Evolutionary conservation across 2,329 filamentous ascomycete genomes (phyloP), one percentile per base, ranked within the genome.

Genomic region (Exophiala sp.): DNA sequence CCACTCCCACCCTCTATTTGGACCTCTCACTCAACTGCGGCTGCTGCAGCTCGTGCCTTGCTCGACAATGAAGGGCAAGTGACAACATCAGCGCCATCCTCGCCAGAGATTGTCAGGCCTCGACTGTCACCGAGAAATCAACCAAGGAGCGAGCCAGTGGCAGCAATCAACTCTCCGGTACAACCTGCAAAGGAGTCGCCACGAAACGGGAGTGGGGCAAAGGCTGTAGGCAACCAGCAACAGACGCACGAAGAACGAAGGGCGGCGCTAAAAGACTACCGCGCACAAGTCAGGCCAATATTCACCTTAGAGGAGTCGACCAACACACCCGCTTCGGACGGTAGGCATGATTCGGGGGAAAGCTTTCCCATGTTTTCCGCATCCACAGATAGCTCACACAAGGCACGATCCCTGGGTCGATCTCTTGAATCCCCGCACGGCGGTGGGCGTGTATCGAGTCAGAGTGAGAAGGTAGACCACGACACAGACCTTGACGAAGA

Each of bases 321-420:
- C 44, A 56, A 47, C 65, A 65, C 63, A 60, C 65, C 68, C 55
- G 63, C 63, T 60, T 62, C 60, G 52, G 60, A 68, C 49, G 61
- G 58, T 64, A 75, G 79, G 34, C 79, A 82, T 61, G 77, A 83
- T 60, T 85, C 81, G 20, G 75, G 77, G 5, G 82, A 85, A 58
- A 85, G 81, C 65, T 84, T 85, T 60, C 72, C 77, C 18, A 84
- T 85, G 78, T 83, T 85, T 58, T 83, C 81, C 36, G 78, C 79
- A n/a, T 82, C 82, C 8, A 79, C 79, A 1, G 79, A 80, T 57
- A 75, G 75, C 55, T 85, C 82, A 5, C 74, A 79, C 48, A 73
- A 70, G 48, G 74, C 73, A 5, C 74, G 75, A 50, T 84, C 80
- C 3, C 69, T 79, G 33, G 76, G 75, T 16, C 76, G 73, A 24